These are phyloP conservation scores for Monilinia fructicola DNA, from an alignment of 2,329 filamentous ascomycete species.

Conservation along the genomic window DNA sequence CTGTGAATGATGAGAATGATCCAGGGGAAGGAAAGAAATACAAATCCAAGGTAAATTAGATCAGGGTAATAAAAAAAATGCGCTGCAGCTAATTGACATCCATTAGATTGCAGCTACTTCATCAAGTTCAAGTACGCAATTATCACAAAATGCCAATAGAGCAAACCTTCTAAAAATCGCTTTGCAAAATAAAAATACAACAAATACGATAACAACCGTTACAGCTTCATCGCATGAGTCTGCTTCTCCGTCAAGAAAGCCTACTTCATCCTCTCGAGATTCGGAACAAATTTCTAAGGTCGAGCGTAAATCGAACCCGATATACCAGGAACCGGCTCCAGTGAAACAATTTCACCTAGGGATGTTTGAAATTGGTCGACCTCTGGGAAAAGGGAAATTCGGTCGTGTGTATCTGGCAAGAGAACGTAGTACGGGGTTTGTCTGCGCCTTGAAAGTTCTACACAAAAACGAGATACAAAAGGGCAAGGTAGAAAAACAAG, in stretches of 20 bases:
- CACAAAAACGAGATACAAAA: conserved; percentile 70
- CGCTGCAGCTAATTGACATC: conserved; percentile 41
- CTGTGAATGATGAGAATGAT: conserved; percentile 86
- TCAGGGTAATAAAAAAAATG: conserved; percentile 26
- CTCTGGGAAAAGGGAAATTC: conserved; percentile 72
- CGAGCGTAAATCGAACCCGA: conserved; percentile 52
- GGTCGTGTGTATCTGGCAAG: conserved; percentile 71
- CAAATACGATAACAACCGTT: conserved; percentile 64
- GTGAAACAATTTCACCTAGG: conserved; percentile 69
- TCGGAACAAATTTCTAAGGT: conserved; percentile 52
- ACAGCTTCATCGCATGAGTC: conserved; percentile 62
- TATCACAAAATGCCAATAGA: conserved; percentile 58
- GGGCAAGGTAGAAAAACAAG: conserved; percentile 68
- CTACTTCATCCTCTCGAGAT: conserved; percentile 44
- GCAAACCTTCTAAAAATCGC: conserved; percentile 85
- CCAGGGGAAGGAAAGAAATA: conserved; percentile 54
- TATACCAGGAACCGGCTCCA: conserved; percentile 56
- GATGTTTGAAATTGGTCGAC: conserved; percentile 76
- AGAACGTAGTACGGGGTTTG: conserved; percentile 65
- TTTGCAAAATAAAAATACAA: conserved; percentile 73
- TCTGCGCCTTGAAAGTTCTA: conserved; percentile 72
- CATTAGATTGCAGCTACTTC: conserved; percentile 36
- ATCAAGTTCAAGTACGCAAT: conserved; percentile 38
- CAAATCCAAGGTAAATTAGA: conserved; percentile 71
- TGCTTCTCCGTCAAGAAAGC: conserved; percentile 55